phyloP scores from a whole-genome alignment of 2,329 filamentous ascomycete species.

The Uncinocarpus reesii region DNA sequence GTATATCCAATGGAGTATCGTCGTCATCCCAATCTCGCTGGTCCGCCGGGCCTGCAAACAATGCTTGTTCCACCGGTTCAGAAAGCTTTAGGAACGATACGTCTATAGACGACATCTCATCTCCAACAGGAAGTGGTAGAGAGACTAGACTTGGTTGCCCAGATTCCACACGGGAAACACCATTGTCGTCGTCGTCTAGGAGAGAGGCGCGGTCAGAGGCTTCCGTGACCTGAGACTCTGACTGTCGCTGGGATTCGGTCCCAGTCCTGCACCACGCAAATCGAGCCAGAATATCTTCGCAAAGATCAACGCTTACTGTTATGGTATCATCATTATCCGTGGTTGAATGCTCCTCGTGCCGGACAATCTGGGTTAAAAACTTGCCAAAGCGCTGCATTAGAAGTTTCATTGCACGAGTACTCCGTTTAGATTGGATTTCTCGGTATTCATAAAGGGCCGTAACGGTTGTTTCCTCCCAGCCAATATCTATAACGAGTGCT shows the following conservation, averaged over 20 bases:
- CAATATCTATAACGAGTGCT: slow-evolving; percentile 79
- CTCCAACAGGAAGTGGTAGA: slow-evolving; percentile 37
- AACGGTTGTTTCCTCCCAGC: slow-evolving; percentile 81
- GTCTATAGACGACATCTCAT: slow-evolving; percentile 39
- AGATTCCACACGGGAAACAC: slow-evolving; percentile 20
- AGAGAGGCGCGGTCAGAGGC: slow-evolving; percentile 22
- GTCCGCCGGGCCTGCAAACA: slow-evolving; percentile 53
- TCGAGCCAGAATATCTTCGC: slow-evolving; percentile 66
- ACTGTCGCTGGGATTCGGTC: slow-evolving; percentile 18
- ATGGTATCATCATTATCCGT: slow-evolving; percentile 29
- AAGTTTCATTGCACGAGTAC: slow-evolving; percentile 61
- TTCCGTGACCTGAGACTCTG: slow-evolving; percentile 19
- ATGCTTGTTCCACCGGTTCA: slow-evolving; percentile 61
- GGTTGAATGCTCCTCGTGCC: slow-evolving; percentile 16
- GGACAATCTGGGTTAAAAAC: slow-evolving; percentile 23
- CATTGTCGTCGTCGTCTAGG: slow-evolving; percentile 22
- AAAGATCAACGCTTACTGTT: slow-evolving; percentile 60
- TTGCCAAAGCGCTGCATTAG: slow-evolving; percentile 58
- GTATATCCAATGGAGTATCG: slow-evolving; percentile 64
- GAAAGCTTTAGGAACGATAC: slow-evolving; percentile 62
- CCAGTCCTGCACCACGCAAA: slow-evolving; percentile 60
- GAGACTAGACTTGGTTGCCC: slow-evolving; percentile 24
- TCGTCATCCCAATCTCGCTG: slow-evolving; percentile 67
- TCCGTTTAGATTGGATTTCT: slow-evolving; percentile 62
- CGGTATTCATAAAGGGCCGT: slow-evolving; percentile 86